Conservation (phyloP, 2,329 filamentous ascomycete species). For the Hymenoscyphus fructigenus region DNA sequence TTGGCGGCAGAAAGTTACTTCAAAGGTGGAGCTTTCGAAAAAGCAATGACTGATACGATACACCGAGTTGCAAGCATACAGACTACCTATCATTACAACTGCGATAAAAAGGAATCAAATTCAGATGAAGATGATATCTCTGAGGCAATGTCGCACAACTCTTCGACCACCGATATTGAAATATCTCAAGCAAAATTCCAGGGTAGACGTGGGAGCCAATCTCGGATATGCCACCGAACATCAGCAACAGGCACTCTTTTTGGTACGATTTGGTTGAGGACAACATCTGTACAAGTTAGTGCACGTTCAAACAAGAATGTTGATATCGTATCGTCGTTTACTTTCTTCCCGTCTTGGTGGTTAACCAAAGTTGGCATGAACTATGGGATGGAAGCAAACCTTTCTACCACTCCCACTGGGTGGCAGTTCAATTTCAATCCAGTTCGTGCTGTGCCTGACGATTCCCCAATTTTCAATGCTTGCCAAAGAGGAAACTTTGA, state of each 20-base stretch:
- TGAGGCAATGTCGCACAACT: not conserved
- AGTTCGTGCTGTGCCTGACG: not conserved
- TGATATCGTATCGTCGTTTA: not conserved
- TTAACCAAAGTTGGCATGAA: not conserved
- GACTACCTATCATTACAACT: not conserved
- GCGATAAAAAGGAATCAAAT: not conserved
- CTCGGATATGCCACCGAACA: not conserved
- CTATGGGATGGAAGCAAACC: not conserved
- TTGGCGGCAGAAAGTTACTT: too few species aligned
- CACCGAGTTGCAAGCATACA: not conserved
- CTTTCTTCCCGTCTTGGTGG: not conserved
- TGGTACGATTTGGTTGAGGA: not conserved
- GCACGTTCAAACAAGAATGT: not conserved
- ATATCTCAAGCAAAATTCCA: too few species aligned
- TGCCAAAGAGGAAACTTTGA: not conserved
- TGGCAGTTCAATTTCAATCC: not conserved
- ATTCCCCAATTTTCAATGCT: not conserved
- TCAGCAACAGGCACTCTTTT: not conserved
- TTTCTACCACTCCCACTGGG: not conserved
- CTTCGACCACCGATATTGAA: not conserved
- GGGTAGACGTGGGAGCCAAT: not conserved
- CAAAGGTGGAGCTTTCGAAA: not conserved
- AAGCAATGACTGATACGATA: not conserved
- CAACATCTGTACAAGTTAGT: not conserved
- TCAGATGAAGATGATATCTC: not conserved